phyloP scores from a whole-genome alignment of 179 eudicot species.

The Corrigiola litoralis region DNA sequence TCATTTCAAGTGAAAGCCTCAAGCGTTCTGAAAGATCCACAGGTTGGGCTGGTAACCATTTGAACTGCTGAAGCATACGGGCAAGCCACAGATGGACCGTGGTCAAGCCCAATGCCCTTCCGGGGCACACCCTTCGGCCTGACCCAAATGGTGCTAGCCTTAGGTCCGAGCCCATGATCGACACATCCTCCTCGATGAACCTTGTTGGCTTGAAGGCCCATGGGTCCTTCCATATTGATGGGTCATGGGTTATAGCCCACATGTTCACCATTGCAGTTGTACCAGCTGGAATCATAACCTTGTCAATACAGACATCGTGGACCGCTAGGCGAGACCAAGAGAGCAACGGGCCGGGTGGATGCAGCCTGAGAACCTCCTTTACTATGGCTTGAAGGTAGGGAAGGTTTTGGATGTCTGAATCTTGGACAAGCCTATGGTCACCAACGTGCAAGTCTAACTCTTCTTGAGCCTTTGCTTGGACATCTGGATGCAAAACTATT shows the following conservation, averaged over 20 bases:
- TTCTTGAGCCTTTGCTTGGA: slow-evolving; percentile 42
- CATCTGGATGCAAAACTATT: slow-evolving; percentile 38
- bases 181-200: slow-evolving; percentile 37
- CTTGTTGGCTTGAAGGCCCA: slow-evolving; percentile 37
- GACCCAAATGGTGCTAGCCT: slow-evolving; percentile 48
- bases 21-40: slow-evolving; percentile 36
- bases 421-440: slow-evolving; percentile 19
- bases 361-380: slow-evolving; percentile 44
- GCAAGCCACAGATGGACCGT: slow-evolving; percentile 42
- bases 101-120: slow-evolving; percentile 37
- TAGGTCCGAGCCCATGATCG: slow-evolving; percentile 40
- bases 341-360: slow-evolving; percentile 48
- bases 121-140: slow-evolving; percentile 42
- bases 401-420: slow-evolving; percentile 38
- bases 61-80: slow-evolving; percentile 35
- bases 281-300: slow-evolving; percentile 35
- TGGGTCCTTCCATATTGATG: slow-evolving; percentile 37
- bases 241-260: slow-evolving; percentile 49
- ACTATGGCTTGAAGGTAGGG: slow-evolving; percentile 38
- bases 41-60: slow-evolving; percentile 29
- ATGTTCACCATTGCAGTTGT: slow-evolving; percentile 49
- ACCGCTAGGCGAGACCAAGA: slow-evolving; percentile 45
- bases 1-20: slow-evolving; percentile 45
- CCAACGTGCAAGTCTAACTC: slow-evolving; percentile 29
- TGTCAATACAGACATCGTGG: slow-evolving; percentile 35